Conservation (phyloP, 2,329 filamentous ascomycete species). For the Sodiomyces alkalinus region DNA sequence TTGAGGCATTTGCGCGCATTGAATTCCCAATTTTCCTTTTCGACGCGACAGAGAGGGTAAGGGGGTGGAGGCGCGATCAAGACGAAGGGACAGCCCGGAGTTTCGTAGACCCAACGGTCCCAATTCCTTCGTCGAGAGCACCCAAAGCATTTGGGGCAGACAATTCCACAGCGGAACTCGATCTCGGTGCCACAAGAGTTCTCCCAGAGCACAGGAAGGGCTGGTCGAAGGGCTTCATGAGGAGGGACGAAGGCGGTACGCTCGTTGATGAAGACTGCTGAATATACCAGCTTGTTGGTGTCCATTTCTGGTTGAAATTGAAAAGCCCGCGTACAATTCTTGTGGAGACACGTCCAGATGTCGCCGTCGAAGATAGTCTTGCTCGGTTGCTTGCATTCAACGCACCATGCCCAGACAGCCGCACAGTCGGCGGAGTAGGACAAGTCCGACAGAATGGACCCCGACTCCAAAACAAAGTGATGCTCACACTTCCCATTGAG, state of each 20-base stretch:
- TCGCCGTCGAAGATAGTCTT: slow-evolving; percentile 17
- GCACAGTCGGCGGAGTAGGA: slow-evolving; percentile 5
- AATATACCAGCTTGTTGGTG: slow-evolving; percentile 28
- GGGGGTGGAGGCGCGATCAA: slow-evolving; percentile 15
- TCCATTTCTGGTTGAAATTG: slow-evolving; percentile 15
- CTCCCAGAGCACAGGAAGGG: slow-evolving; percentile 20
- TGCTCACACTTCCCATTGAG: slow-evolving; percentile 10
- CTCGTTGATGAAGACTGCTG: slow-evolving; percentile 39
- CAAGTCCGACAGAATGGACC: slow-evolving; percentile 6
- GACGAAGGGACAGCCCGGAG: slow-evolving; percentile 30
- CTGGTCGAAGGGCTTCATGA: slow-evolving; percentile 18
- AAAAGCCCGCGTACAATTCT: slow-evolving; percentile 35
- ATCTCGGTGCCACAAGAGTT: slow-evolving; percentile 28
- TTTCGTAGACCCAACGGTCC: slow-evolving; percentile 46
- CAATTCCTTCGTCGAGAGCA: slow-evolving; percentile 47
- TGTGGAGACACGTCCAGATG: slow-evolving; percentile 15
- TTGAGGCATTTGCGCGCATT: background rate
- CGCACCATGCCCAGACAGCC: slow-evolving; percentile 5
- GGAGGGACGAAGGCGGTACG: slow-evolving; percentile 26
- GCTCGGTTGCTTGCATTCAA: slow-evolving; percentile 21
- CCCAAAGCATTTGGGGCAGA: slow-evolving; percentile 47
- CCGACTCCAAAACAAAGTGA: slow-evolving; percentile 3
- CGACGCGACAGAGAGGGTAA: slow-evolving; percentile 9
- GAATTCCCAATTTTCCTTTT: slow-evolving; percentile 3
- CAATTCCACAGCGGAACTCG: slow-evolving; percentile 44